Evolutionary conservation across 306 rosid genomes (phyloP).

Genomic region (Cucurbita moschata): DNA sequence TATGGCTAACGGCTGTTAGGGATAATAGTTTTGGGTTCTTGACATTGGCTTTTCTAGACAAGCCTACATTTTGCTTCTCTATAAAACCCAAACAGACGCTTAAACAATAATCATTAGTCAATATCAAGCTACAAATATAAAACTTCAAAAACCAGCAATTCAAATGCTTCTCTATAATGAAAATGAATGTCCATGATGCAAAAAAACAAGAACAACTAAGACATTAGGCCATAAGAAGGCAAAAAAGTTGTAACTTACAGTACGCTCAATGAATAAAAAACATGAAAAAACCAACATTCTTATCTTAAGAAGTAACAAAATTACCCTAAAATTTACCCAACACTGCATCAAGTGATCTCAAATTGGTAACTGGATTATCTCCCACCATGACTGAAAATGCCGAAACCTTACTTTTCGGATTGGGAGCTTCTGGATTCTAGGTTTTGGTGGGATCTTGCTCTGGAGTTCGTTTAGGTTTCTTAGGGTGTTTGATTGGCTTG

Average conservation of each 20-base stretch:
- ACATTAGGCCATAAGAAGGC: background rate
- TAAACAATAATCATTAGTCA: background rate
- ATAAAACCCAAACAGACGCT: background rate
- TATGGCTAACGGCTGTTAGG: background rate
- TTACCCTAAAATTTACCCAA: conserved; percentile 33
- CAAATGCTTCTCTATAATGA: background rate
- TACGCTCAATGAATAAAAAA: background rate
- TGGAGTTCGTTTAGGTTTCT: background rate
- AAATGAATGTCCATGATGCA: background rate
- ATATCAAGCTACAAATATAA: background rate
- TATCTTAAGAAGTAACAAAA: background rate
- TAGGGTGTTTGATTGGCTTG: conserved; percentile 22
- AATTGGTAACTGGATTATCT: conserved; percentile 71
- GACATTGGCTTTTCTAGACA: background rate
- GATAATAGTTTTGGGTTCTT: background rate
- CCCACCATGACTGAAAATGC: conserved; percentile 80
- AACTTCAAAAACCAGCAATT: background rate
- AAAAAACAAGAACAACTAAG: background rate
- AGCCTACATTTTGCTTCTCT: background rate
- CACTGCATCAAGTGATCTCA: conserved; percentile 78
- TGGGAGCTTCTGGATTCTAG: background rate
- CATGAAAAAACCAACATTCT: background rate
- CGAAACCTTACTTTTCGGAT: conserved; percentile 35
- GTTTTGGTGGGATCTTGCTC: background rate
- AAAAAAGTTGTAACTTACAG: background rate